Evolutionary conservation across 2,329 filamentous ascomycete genomes (phyloP).

Genomic region (Trichophaea hybrida): DNA sequence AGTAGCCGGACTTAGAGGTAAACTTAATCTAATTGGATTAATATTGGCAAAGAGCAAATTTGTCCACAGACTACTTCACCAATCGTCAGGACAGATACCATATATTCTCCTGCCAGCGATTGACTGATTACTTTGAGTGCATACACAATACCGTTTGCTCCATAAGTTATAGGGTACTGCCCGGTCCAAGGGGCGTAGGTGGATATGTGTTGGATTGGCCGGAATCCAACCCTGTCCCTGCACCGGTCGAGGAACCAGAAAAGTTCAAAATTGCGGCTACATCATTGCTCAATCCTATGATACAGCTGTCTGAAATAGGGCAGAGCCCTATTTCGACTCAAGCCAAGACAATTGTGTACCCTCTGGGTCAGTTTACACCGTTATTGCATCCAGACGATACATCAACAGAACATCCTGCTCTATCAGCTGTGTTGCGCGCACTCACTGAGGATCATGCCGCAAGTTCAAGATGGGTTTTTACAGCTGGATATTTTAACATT

Average conservation of each 20-base stretch:
- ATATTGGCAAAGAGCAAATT: constrained; percentile 50
- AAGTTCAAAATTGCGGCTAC: constrained; percentile 58
- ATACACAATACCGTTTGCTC: constrained; percentile 65
- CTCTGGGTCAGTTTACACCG: constrained; percentile 75
- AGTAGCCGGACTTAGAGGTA: constrained; percentile 18
- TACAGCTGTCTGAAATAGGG: constrained; percentile 31
- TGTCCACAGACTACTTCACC: constrained; percentile 89
- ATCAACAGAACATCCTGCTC: constrained; percentile 75
- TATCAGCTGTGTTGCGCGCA: constrained; percentile 58
- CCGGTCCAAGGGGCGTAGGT: constrained; percentile 39
- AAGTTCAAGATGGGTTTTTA: constrained; percentile 81
- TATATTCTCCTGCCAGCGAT: constrained; percentile 61
- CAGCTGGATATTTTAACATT: constrained; percentile 96
- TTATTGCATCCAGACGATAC: constrained; percentile 56
- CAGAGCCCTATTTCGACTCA: neutral
- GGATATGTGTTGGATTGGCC: constrained; percentile 62
- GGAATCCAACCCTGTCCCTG: constrained; percentile 54
- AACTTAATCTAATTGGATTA: neutral
- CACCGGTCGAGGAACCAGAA: constrained; percentile 55
- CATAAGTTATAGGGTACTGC: constrained; percentile 67
- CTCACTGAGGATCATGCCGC: constrained; percentile 44
- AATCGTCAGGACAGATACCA: constrained; percentile 93
- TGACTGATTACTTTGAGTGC: constrained; percentile 68
- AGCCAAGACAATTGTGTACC: constrained; percentile 61
- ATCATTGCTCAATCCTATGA: constrained; percentile 48